Conservation (phyloP, 306 rosid species). For the Trifolium fragiferum region DNA sequence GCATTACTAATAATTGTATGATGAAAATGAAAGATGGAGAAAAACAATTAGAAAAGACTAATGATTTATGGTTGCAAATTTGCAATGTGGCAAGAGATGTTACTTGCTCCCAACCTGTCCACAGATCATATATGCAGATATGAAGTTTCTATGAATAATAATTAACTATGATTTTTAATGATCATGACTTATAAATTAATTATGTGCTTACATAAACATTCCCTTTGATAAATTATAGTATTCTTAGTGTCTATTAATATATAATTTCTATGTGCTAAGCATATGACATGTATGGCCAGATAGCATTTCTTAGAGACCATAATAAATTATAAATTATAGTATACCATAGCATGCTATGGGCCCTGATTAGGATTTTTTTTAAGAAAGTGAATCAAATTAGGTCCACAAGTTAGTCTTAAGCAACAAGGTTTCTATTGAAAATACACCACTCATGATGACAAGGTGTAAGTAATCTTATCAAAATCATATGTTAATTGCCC, state of each 20-base stretch:
- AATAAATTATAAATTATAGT: slow-evolving; percentile 4
- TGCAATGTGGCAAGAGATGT: slow-evolving; percentile 11
- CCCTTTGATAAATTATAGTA: slow-evolving; percentile 10
- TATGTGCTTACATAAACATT: slow-evolving; percentile 16
- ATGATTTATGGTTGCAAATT: not conserved
- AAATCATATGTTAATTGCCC: slow-evolving; percentile 26
- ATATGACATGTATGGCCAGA: slow-evolving; percentile 28
- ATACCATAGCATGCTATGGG: slow-evolving; percentile 27
- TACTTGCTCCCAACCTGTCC: slow-evolving; percentile 2
- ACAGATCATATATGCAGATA: slow-evolving; percentile 8
- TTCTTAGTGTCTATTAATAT: slow-evolving; percentile 24
- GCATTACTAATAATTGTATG: not conserved
- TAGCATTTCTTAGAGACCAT: slow-evolving; percentile 2
- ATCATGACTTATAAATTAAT: slow-evolving; percentile 16
- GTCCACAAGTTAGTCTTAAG: slow-evolving; percentile 38
- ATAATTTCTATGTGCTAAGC: not conserved
- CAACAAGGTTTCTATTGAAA: slow-evolving; percentile 32
- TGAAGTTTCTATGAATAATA: slow-evolving; percentile 1
- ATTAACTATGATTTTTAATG: not conserved
- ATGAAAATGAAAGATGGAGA: not conserved
- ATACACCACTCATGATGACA: slow-evolving; percentile 33
- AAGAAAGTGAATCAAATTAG: slow-evolving; percentile 27
- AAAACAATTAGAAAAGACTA: slow-evolving; percentile 7
- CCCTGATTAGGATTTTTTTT: slow-evolving; percentile 22
- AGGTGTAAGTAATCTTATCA: slow-evolving; percentile 27